Evolutionary conservation across 352 stramenopile genomes (phyloP), one percentile per base, ranked within the genome.

Genomic region (Aphanomyces invadans): DNA sequence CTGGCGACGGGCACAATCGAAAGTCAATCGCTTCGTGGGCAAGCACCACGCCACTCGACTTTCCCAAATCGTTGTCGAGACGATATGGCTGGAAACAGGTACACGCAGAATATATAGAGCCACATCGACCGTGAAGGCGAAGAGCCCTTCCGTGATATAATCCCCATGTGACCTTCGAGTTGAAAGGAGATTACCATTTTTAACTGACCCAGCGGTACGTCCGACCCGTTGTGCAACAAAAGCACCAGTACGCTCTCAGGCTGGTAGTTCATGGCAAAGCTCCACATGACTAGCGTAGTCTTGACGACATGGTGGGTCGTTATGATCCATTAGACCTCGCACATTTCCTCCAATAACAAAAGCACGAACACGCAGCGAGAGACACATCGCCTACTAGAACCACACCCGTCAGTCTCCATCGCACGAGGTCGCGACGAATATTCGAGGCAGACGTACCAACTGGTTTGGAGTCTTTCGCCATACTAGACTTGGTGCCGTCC

Each of bases 121-220:
- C 49, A 84, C 69, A 29, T 73, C 42, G 26, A 95, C 59, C 17
- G 83, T 71, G 11, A 73, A 70, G 21, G 86, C 74, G 62, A 92
- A 93, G 12, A 85, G 57, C 26, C 88, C 75, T 54, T 95, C 86
- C 65, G 73, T 86, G 53, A 76, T 73, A 56, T 92, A 94, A 89
- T 51, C 17, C 83, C 86, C 19, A 70, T 70, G 21, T 77, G 62
- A 52, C 81, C 87, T 69, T 94, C 86, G 45, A 94, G 69, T 62
- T 93, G 90, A 65, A 94, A 77, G 80, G 93, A 92, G 73, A 95
- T 95, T 69, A 70, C 72, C 83, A 95, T 94, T 77, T 95, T 95
- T 59, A 95, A 73, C 73, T 90, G 75, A 66, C 94, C 87, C 39
- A 95, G 74, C 33, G 86, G 83, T 19, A 95, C 75, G 66, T 95